Evolutionary conservation across 2,329 filamentous ascomycete genomes (phyloP), one percentile per base, ranked within the genome.

Genomic region (Sporothrix globosa): DNA sequence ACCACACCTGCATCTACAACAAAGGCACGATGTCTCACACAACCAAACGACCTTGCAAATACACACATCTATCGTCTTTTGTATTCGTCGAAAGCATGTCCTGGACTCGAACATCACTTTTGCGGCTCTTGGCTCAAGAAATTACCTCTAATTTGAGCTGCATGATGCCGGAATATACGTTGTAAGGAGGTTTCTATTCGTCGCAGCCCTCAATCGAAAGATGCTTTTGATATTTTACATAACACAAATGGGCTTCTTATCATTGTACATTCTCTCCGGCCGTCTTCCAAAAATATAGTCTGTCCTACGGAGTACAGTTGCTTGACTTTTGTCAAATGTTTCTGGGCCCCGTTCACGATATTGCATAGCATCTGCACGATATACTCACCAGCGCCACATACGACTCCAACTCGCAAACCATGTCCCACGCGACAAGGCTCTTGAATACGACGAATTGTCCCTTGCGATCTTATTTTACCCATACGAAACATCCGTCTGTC

Each of bases 101-200:
- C 19, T 2, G 27, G 27, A n/a, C 19, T 24, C 6, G 50, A 53
- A 53, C 52, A 30, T 13, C 52, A 54, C 52, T 54, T 54, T 27
- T 19, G 5, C 17, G 5, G 11, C 19, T 50, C 21, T 63, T 44
- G n/a, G 39, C 39, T 4, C 21, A 3, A 46, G 39, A 27, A 27
- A 63, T 46, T 2, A 27, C 13, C 3, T 63, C 21, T n/a, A 63
- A 46, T 27, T 63, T 63, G 58, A 63, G 58, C 39, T 61, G 56
- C 56, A 61, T 61, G 34, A 44, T 10, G 3, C 56, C n/a, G n/a
- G 44, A 61, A 24, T 61, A 30, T 44, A 27, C 13, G 58, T 27
- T 19, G 58, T 34, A 34, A 34, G 34, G 7, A 4, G 34, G 39
- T 27, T 21, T 27, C 41, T 13, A 2, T 24, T 27, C n/a, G 14